Evolutionary conservation across 2,329 filamentous ascomycete genomes (phyloP).

Genomic region (Paecilomyces sp.): DNA sequence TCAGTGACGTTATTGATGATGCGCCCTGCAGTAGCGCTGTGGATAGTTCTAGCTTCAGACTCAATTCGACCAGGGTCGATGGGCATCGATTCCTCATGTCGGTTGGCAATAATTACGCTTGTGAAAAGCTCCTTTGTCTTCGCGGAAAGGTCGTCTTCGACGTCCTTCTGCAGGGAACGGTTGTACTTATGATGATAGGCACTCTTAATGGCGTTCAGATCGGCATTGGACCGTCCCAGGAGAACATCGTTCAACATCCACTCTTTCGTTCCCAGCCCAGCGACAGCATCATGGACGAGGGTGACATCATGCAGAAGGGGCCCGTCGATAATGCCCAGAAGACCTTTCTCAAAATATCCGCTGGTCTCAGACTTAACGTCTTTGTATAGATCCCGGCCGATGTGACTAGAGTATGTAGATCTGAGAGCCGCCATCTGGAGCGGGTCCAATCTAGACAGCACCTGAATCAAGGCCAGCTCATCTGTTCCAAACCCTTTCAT

Average conservation of each 20-base stretch:
- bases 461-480: slow-evolving; percentile 65
- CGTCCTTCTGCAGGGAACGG: slow-evolving; percentile 60
- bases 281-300: slow-evolving; percentile 63
- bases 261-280: slow-evolving; percentile 81
- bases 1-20: slow-evolving; percentile 40
- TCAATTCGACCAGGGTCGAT: slow-evolving; percentile 68
- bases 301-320: slow-evolving; percentile 71
- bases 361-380: slow-evolving; percentile 74
- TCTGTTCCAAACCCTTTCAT: slow-evolving; percentile 95
- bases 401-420: slow-evolving; percentile 58
- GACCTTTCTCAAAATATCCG: slow-evolving; percentile 64
- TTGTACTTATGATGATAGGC: slow-evolving; percentile 64
- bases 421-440: slow-evolving; percentile 66
- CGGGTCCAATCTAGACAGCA: slow-evolving; percentile 67
- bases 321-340: slow-evolving; percentile 69
- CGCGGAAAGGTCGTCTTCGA: slow-evolving; percentile 72
- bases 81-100: slow-evolving; percentile 70
- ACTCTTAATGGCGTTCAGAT: slow-evolving; percentile 77
- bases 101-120: slow-evolving; percentile 67
- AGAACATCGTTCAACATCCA: slow-evolving; percentile 77
- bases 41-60: slow-evolving; percentile 67
- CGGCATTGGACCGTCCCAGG: slow-evolving; percentile 75
- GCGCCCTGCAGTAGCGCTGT: slow-evolving; percentile 65
- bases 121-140: slow-evolving; percentile 83
- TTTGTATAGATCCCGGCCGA: slow-evolving; percentile 59